These are phyloP conservation scores for Pholiota adiposa DNA, from an alignment of 1,284 basidiomycete genomes.

Conservation along the genomic window DNA sequence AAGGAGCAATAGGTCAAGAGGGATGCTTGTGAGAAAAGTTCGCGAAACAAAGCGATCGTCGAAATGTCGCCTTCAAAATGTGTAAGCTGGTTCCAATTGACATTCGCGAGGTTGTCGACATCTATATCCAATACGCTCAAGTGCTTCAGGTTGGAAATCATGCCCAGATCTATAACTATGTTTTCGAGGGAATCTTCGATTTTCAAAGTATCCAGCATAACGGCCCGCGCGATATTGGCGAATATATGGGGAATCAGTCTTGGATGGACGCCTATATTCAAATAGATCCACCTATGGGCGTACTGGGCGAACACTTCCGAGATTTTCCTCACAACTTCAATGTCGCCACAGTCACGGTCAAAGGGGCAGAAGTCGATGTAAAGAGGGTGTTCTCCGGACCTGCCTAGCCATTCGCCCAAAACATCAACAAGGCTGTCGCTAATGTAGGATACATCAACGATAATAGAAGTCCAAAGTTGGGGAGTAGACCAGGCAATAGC, in stretches of 20 bases:
- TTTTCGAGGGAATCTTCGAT: neutral
- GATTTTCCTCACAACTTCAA: neutral
- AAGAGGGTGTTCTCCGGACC: conserved; percentile 2
- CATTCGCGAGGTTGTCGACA: neutral
- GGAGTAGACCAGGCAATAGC: conserved; percentile 16
- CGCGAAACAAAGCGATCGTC: neutral
- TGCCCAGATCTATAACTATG: neutral
- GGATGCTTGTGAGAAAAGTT: neutral
- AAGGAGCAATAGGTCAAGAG: neutral
- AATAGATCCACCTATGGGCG: neutral
- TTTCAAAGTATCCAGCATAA: neutral
- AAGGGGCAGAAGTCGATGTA: neutral
- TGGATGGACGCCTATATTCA: neutral
- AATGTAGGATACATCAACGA: neutral
- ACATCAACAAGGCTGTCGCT: neutral
- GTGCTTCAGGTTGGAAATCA: neutral
- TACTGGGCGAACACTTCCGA: neutral
- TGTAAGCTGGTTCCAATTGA: neutral
- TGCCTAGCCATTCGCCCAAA: conserved; percentile 1
- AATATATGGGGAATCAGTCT: neutral
- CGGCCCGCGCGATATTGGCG: neutral
- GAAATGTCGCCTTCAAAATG: neutral
- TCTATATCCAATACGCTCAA: neutral
- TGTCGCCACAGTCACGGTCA: no score
- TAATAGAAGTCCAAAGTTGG: conserved; percentile 12